Conservation (phyloP, 495 filamentous ascomycete species). For the Aspergillus cristatus region DNA sequence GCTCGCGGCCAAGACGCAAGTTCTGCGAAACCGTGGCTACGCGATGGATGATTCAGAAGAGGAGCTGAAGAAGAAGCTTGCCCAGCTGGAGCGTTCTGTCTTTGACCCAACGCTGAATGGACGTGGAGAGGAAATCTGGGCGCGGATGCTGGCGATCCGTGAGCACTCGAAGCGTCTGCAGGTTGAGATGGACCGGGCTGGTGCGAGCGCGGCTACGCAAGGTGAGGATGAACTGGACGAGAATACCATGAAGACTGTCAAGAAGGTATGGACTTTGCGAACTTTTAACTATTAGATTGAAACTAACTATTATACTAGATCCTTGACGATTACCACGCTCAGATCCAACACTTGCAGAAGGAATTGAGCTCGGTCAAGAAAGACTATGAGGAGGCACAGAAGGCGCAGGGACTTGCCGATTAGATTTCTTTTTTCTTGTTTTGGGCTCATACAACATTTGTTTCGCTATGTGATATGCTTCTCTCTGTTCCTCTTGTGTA, state of each 20-base stretch:
- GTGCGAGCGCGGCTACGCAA: conserved; percentile 36
- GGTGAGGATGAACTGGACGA: conserved; percentile 57
- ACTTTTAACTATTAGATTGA: neutral
- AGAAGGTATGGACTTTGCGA: conserved; percentile 55
- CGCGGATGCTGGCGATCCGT: conserved; percentile 75
- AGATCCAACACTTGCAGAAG: conserved; percentile 75
- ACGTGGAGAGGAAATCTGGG: conserved; percentile 92
- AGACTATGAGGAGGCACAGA: conserved; percentile 72
- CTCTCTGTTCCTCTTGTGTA: too few species aligned
- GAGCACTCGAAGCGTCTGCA: conserved; percentile 72
- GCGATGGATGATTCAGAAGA: conserved; percentile 88
- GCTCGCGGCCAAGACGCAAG: conserved; percentile 84
- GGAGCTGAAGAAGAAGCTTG: conserved; percentile 74
- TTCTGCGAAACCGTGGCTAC: conserved; percentile 85
- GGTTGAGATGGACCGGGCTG: conserved; percentile 64
- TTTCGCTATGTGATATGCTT: conserved; percentile 1
- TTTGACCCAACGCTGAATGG: conserved; percentile 79
- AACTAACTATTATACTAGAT: conserved; percentile 47
- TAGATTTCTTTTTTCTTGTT: too few species aligned
- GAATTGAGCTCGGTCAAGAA: conserved; percentile 69
- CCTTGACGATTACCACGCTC: conserved; percentile 79
- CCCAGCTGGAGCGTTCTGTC: conserved; percentile 60
- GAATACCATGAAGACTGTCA: conserved; percentile 67
- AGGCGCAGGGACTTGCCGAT: conserved; percentile 17
- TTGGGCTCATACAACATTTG: neutral